phyloP scores from a whole-genome alignment of 495 filamentous ascomycete species.

The Acidomyces sp. region DNA sequence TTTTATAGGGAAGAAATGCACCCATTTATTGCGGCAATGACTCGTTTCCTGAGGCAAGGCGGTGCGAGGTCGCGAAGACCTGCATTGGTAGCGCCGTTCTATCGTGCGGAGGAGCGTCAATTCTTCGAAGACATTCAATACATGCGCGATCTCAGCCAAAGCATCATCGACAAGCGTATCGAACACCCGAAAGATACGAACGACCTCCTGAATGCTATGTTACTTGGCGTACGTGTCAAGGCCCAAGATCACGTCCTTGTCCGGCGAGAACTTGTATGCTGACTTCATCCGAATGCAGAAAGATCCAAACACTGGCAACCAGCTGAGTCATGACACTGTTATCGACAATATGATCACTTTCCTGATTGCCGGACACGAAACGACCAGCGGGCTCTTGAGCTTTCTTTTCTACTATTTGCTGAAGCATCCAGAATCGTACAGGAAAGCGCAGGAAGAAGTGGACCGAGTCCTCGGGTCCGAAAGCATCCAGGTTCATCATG shows the following conservation, averaged over 20 bases:
- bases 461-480: conserved; percentile 52
- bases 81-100: conserved; percentile 16
- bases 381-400: conserved; percentile 26
- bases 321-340: conserved; percentile 21
- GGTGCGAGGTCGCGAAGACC: conserved; percentile 16
- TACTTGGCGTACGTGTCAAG: no score
- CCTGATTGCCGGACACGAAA: conserved; percentile 23
- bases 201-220: conserved; percentile 25
- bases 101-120: conserved; percentile 15
- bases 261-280: no score
- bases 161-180: conserved; percentile 17
- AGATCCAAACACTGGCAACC: conserved; percentile 25
- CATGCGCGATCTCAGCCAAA: conserved; percentile 20
- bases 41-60: conserved; percentile 18
- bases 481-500: conserved; percentile 50
- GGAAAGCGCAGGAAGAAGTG: conserved; percentile 52
- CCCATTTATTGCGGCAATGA: conserved; percentile 18
- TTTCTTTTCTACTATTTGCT: conserved; percentile 46
- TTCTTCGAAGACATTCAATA: conserved; percentile 21
- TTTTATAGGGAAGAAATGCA: conserved; percentile 23
- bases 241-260: no score
- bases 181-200: conserved; percentile 22
- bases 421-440: conserved; percentile 46
- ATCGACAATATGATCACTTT: conserved; percentile 12
- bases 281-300: no score